phyloP scores from a whole-genome alignment of 345 rosid genomes.

The Eucalyptus tenuipes region DNA sequence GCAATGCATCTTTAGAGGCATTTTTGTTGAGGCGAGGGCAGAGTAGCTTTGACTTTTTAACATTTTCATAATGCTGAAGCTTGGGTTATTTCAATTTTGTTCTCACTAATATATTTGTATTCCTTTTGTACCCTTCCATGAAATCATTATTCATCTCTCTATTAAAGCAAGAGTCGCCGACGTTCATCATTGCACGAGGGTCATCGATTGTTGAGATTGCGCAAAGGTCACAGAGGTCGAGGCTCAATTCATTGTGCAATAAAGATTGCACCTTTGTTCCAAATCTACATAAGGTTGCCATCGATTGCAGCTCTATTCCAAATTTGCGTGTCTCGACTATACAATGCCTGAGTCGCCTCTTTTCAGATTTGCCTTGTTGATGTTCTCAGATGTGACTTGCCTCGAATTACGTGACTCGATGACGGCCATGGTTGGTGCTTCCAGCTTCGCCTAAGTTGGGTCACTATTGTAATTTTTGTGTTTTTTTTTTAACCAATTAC shows the following conservation, averaged over 20 bases:
- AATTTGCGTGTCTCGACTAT: background rate
- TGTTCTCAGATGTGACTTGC: background rate
- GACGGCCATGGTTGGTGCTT: background rate
- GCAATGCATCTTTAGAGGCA: background rate
- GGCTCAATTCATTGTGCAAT: background rate
- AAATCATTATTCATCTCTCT: background rate
- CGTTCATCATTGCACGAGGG: background rate
- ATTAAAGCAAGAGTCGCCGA: background rate
- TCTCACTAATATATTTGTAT: background rate
- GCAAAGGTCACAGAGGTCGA: background rate
- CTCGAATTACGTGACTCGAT: background rate
- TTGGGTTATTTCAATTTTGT: background rate
- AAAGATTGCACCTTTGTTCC: background rate
- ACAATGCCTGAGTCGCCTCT: background rate
- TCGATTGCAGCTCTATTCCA: background rate
- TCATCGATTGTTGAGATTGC: background rate
- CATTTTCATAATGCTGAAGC: background rate
- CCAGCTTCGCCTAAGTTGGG: background rate
- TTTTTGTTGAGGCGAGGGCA: background rate
- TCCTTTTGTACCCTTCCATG: background rate
- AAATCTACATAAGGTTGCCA: background rate
- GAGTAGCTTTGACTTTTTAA: background rate
- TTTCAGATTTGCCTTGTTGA: background rate
- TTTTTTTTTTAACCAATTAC: background rate
- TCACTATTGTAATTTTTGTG: background rate